Base-by-base conservation (phyloP, 2,329 filamentous ascomycete species). In the Colletotrichum liaoningense region DNA sequence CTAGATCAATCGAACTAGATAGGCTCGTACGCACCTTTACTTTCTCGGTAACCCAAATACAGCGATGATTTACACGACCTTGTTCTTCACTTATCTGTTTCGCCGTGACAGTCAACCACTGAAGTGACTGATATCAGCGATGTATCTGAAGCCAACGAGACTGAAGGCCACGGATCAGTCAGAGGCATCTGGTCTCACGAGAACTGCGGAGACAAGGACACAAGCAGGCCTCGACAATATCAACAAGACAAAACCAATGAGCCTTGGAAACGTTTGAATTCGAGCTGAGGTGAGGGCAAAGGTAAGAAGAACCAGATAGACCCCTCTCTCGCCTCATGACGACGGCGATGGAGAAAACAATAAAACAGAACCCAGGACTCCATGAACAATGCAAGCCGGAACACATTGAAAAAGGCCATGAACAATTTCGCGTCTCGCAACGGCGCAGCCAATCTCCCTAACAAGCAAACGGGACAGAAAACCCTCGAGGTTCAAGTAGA, bases 361-460 rank as follows among this genome's bases (percentile, higher is more conserved):
- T 1, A 9, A 12, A 55, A 24, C 42, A 28, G 19, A 42, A 19
- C 63, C 49, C 30, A 46, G 42, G 33, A 65, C 63, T 65, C 63
- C 63, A 11, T 65, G 63, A 57, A 57, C 33, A 56, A 65, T 65
- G 63, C 63, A 65, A 64, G 28, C 16, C 16, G 14, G 38, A 42
- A 38, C 4, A 49, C 1, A 19, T 49, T n/a, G 9, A 30, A 12
- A 16, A 14, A 26, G 9, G 19, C 14, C 38, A 46, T 22, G 22
- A 16, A 22, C 28, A 52, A 35, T 63, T 33, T 33, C 59, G 59
- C 26, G 9, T 19, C 16, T 42, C 12, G 3, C 19, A 11, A 26
- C 22, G 19, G 57, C 28, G 7, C 42, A 5, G 38, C 14, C 16
- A 42, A 7, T 14, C 38, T 19, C 38, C 12, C 14, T 4, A 35